Conservation (phyloP, 2,329 filamentous ascomycete genomes). For the Coniochaeta sp. region DNA sequence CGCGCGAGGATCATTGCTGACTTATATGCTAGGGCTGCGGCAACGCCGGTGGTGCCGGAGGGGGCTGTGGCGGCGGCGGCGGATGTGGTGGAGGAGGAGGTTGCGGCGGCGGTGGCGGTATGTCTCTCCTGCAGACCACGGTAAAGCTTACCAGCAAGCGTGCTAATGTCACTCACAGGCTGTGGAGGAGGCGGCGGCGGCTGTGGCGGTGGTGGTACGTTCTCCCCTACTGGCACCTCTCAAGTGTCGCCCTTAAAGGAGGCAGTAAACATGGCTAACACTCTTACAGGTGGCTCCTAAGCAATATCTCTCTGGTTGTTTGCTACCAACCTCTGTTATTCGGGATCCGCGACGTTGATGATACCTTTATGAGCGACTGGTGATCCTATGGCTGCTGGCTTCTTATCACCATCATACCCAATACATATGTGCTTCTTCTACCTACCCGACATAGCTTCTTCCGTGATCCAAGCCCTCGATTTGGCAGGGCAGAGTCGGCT, state of each 20-base stretch:
- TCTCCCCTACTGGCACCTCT: not conserved
- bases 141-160: not conserved
- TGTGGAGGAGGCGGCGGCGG: conserved; percentile 3
- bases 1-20: not conserved
- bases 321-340: not conserved
- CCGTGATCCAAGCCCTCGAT: not conserved
- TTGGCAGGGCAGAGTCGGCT: not conserved
- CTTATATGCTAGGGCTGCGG: not conserved
- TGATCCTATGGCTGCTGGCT: not conserved
- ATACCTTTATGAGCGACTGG: not conserved
- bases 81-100: conserved; percentile 7
- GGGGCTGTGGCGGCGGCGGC: not conserved
- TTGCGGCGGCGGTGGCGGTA: conserved; percentile 7
- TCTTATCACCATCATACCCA: not conserved
- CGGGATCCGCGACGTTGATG: not conserved
- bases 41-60: conserved; percentile 3
- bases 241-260: not conserved
- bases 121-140: not conserved
- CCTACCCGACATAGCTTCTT: not conserved
- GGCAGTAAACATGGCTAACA: not conserved
- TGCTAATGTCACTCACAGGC: not conserved
- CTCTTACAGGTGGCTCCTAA: not conserved
- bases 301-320: not conserved
- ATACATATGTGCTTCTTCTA: not conserved
- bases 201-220: not conserved